Percentiles rank a stretch among this genome's conserved stretches.
phyloP scores from a whole-genome alignment of 306 rosid genomes.

The Malus sylvestris region DNA sequence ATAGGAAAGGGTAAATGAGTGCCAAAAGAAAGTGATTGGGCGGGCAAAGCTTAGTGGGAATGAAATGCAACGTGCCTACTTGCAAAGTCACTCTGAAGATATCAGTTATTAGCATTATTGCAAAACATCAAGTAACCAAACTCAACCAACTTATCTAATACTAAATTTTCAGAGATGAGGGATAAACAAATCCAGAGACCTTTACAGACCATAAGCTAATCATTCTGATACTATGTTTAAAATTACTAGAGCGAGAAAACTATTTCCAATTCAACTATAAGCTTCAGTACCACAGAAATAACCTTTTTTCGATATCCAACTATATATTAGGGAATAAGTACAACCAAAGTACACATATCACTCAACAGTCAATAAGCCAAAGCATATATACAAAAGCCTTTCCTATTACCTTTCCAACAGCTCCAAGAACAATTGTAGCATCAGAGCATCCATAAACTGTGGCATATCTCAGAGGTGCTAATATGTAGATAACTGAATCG shows the following conservation, averaged over 20 bases:
- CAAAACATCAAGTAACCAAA: background rate
- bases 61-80: background rate
- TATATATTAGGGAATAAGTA: background rate
- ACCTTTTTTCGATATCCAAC: background rate
- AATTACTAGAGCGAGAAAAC: background rate
- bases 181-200: background rate
- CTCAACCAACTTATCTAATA: background rate
- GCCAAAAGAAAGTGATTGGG: background rate
- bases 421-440: slow-evolving; percentile 88
- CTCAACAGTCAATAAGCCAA: background rate
- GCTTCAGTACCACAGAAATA: background rate
- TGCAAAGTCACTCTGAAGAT: background rate
- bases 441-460: slow-evolving; percentile 96
- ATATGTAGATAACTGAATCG: slow-evolving; percentile 65
- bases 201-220: background rate
- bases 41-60: background rate
- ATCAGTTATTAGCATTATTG: background rate
- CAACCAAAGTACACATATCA: background rate
- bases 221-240: background rate
- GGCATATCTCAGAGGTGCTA: slow-evolving; percentile 92
- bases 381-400: slow-evolving; percentile 1
- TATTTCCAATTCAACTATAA: background rate
- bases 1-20: too few species aligned
- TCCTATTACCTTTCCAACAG: slow-evolving; percentile 92
- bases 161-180: background rate